Evolutionary conservation across 2,329 filamentous ascomycete genomes (phyloP).

Genomic region (Diaporthe vexans): DNA sequence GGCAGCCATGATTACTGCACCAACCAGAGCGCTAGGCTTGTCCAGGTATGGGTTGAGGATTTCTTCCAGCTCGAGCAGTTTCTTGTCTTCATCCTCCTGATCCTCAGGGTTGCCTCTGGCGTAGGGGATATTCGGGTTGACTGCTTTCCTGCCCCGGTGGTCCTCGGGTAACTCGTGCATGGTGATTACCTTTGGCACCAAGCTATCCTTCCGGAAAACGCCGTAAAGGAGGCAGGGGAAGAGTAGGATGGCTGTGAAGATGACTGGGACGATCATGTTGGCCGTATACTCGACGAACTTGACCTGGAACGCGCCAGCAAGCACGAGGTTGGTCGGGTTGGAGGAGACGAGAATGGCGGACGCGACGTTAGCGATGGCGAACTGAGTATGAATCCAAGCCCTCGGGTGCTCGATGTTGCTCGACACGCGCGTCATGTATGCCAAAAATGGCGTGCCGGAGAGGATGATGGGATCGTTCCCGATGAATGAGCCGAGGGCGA

Average conservation of each 20-base stretch:
- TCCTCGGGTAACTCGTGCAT: conserved; percentile 77
- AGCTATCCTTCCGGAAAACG: conserved; percentile 73
- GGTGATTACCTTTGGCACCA: conserved; percentile 76
- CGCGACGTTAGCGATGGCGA: conserved; percentile 79
- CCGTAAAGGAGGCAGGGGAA: conserved; percentile 80
- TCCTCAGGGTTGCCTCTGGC: conserved; percentile 69
- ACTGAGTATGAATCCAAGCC: conserved; percentile 82
- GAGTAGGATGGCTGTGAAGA: conserved; percentile 76
- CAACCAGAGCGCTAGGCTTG: conserved; percentile 74
- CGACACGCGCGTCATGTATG: conserved; percentile 83
- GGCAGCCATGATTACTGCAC: conserved; percentile 74
- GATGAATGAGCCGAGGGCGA: conserved; percentile 75
- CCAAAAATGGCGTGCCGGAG: conserved; percentile 80
- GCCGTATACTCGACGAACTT: conserved; percentile 81
- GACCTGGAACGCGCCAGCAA: conserved; percentile 80
- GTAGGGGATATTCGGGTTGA: conserved; percentile 81
- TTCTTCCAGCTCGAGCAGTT: conserved; percentile 75
- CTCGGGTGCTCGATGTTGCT: conserved; percentile 79
- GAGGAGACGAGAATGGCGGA: conserved; percentile 84
- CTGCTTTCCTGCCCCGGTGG: conserved; percentile 66
- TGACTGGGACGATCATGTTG: conserved; percentile 82
- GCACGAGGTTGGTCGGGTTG: conserved; percentile 82
- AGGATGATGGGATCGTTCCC: conserved; percentile 84
- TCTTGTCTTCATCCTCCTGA: conserved; percentile 59
- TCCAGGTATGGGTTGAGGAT: conserved; percentile 84